Evolutionary conservation across 1,139 yeast genomes (phyloP).

Genomic region (Saccharomycopsis hybrid): DNA sequence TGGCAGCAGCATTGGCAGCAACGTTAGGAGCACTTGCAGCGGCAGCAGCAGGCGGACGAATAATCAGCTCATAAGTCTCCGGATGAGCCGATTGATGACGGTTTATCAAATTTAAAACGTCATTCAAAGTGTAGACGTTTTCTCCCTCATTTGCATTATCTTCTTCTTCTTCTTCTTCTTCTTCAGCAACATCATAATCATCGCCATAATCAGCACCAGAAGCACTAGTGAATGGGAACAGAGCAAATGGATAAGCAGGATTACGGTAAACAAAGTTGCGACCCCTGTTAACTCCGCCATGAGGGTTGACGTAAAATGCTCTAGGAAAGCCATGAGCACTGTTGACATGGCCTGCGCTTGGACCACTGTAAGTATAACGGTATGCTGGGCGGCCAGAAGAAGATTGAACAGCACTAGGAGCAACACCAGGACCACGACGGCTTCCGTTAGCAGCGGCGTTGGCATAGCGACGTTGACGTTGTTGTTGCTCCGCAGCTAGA

Average conservation of each 20-base stretch:
- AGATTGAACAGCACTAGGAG: no score
- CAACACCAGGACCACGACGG: not conserved
- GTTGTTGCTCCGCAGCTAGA: conserved; percentile 5
- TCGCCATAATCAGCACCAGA: not conserved
- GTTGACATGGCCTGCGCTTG: no score
- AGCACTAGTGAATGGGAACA: no score
- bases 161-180: conserved; percentile 2
- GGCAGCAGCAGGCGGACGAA: not conserved
- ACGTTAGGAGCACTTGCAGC: conserved; percentile 8
- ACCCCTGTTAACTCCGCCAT: no score
- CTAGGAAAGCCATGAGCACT: no score
- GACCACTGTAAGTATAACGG: no score
- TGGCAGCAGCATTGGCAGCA: not conserved
- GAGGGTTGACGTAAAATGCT: not conserved
- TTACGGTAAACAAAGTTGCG: not conserved
- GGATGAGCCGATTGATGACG: conserved; percentile 14
- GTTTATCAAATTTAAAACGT: conserved; percentile 18
- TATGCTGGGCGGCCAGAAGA: not conserved
- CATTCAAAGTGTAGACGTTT: conserved; percentile 18
- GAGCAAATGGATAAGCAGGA: not conserved
- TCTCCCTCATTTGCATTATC: conserved; percentile 6
- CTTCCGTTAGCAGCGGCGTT: conserved; percentile 3
- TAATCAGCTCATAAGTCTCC: not conserved
- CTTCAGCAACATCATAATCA: not conserved
- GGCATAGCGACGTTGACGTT: conserved; percentile 2